Evolutionary conservation across 2,329 filamentous ascomycete species (phyloP).

Genomic region (Botrytis tulipae): DNA sequence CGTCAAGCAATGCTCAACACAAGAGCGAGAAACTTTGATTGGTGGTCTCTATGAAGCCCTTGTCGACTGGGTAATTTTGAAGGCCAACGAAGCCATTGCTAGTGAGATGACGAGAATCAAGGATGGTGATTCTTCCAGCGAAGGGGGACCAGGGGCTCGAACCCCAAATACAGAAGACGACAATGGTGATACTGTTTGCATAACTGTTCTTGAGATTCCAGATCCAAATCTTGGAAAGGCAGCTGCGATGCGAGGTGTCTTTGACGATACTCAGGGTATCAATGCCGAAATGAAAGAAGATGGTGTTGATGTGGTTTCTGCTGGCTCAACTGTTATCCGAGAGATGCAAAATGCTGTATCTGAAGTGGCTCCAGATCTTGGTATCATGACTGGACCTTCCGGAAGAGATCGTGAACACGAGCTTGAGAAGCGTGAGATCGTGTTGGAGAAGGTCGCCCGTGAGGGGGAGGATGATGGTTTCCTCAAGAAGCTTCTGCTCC

Average conservation of each 20-base stretch:
- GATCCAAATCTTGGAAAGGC: slow-evolving; percentile 80
- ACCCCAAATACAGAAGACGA: slow-evolving; percentile 71
- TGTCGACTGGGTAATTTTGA: slow-evolving; percentile 89
- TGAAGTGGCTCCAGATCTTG: slow-evolving; percentile 75
- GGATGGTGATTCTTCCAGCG: slow-evolving; percentile 65
- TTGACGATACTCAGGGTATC: slow-evolving; percentile 89
- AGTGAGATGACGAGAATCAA: slow-evolving; percentile 67
- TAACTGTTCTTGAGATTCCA: slow-evolving; percentile 86
- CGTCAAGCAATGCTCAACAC: slow-evolving; percentile 72
- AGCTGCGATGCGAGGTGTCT: slow-evolving; percentile 82
- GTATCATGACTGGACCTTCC: slow-evolving; percentile 65
- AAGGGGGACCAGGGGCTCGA: slow-evolving; percentile 56
- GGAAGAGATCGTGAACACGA: slow-evolving; percentile 74
- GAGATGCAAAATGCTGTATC: slow-evolving; percentile 84
- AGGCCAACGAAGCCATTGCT: slow-evolving; percentile 82
- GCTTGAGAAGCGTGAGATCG: slow-evolving; percentile 75
- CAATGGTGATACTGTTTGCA: slow-evolving; percentile 77
- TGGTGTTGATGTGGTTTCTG: slow-evolving; percentile 71
- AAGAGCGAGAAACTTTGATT: slow-evolving; percentile 80
- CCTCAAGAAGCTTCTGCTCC: slow-evolving; percentile 77
- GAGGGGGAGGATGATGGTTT: slow-evolving; percentile 82
- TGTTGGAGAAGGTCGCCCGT: slow-evolving; percentile 83
- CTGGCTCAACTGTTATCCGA: slow-evolving; percentile 77
- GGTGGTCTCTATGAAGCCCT: slow-evolving; percentile 88
- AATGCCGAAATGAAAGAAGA: slow-evolving; percentile 98